Evolutionary conservation across 2,329 filamentous ascomycete genomes (phyloP), one percentile per base, ranked within the genome.

Genomic region (Pleoardoris graminearum): DNA sequence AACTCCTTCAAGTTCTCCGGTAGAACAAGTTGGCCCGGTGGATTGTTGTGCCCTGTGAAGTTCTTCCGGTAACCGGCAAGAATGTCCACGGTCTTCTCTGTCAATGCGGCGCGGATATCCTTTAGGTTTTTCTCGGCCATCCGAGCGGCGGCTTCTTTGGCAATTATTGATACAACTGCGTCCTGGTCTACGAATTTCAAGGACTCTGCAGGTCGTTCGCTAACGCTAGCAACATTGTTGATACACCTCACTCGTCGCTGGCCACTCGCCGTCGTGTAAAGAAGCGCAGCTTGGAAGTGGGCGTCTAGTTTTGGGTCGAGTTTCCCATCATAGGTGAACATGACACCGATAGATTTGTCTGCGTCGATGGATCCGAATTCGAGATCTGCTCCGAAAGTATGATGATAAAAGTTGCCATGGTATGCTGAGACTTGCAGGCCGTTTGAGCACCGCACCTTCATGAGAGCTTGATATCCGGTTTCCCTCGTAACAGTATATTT

Each of bases 391-490:
- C 91, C 92, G 68, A 96, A 96, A 0, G 90, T 94, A 75, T 97
- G 91, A 69, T 99, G 94, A 45, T 95, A 84, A 70, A 97, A 99
- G 76, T 96, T 96, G 61, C 94, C 94, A 67, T 96, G 91, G 69
- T 99, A 99, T n/a, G 85, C 85, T 14, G 90, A 86, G 14, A 99
- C 88, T 71, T 99, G 94, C 47, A 99, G 80, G 16, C 94, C 94
- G 65, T 96, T 99, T 16, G 92, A 97, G 77, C 94, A 99, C 57
- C 94, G 88, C 52, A 99, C 93, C 79, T 99, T 99, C 90, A 99
- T 95, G 63, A 99, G 79, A 17, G 91, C 91, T 75, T 97, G 93
- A 77, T 90, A 97, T 19, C 94, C 94, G 41, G 93, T 96, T 72
- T 97, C 92, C 57, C 94, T 83, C 2, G 86, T 91, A 25, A 97